Conservation (phyloP, 106 monocot genomes). For the Dactylorhiza incarnata region DNA sequence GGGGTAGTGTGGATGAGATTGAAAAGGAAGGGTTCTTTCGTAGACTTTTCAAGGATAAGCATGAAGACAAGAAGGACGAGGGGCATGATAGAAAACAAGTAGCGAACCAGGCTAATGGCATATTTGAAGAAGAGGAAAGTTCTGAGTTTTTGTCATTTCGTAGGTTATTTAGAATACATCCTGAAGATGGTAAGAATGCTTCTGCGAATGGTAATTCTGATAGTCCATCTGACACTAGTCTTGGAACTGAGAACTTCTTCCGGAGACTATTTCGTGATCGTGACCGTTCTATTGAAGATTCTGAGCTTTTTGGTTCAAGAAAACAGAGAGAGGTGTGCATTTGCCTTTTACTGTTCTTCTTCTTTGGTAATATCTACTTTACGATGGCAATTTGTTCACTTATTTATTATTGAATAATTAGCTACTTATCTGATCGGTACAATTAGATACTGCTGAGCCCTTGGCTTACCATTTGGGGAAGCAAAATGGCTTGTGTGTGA, state of each 20-base stretch:
- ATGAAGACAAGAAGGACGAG: slow-evolving; percentile 60
- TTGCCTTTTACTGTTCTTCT: not conserved
- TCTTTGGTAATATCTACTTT: not conserved
- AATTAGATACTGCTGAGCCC: not conserved
- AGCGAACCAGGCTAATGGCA: slow-evolving; percentile 21
- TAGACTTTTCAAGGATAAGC: slow-evolving; percentile 81
- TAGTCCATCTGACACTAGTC: slow-evolving; percentile 56
- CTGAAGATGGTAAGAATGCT: slow-evolving; percentile 56
- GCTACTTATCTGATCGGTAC: not conserved
- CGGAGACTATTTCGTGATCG: slow-evolving; percentile 80
- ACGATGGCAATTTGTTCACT: not conserved
- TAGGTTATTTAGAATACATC: slow-evolving; percentile 83
- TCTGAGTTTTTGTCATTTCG: slow-evolving; percentile 81
- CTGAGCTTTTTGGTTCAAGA: slow-evolving; percentile 73
- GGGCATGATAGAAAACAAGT: slow-evolving; percentile 33
- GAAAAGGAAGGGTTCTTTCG: slow-evolving; percentile 76
- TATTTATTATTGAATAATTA: not conserved
- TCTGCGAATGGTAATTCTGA: slow-evolving; percentile 35
- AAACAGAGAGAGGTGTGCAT: slow-evolving; percentile 62
- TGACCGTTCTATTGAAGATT: slow-evolving; percentile 92
- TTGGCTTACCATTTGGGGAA: not conserved
- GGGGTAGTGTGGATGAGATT: slow-evolving; percentile 30
- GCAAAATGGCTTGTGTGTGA: too few species aligned
- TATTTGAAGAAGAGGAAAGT: slow-evolving; percentile 69
- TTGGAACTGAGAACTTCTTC: slow-evolving; percentile 91